A percentile compares a stretch with the other conserved stretches of the same genome.
These are phyloP conservation scores for Verbena officinalis DNA, from an alignment of 257 asterid genomes.

Conservation along the genomic window DNA sequence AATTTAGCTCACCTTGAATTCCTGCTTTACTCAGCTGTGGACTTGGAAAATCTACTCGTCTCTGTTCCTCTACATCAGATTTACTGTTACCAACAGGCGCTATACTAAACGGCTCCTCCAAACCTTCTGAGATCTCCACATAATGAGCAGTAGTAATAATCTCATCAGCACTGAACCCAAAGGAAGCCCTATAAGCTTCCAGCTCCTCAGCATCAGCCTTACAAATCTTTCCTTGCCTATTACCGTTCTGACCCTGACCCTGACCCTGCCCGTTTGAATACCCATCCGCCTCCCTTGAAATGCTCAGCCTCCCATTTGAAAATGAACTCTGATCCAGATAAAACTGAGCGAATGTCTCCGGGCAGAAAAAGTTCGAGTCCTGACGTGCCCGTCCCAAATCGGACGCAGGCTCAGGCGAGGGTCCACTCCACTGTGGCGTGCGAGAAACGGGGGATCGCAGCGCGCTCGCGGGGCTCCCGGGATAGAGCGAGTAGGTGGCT, in stretches of 20 bases:
- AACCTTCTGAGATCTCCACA: conserved; percentile 73
- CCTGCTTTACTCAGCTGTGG: conserved; percentile 42
- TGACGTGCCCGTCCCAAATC: conserved; percentile 57
- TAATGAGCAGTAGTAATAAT: conserved; percentile 68
- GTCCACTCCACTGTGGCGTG: background rate
- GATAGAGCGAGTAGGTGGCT: conserved; percentile 65
- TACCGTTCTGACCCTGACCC: conserved; percentile 59
- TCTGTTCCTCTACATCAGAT: conserved; percentile 37
- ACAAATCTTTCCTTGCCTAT: conserved; percentile 51
- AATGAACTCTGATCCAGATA: conserved; percentile 71
- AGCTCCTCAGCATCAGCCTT: conserved; percentile 77
- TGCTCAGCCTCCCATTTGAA: conserved; percentile 80
- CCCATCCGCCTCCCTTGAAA: conserved; percentile 76
- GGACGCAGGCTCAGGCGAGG: conserved; percentile 50
- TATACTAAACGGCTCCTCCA: conserved; percentile 64
- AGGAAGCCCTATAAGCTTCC: conserved; percentile 89
- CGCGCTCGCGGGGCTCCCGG: conserved; percentile 77
- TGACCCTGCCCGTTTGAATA: conserved; percentile 58
- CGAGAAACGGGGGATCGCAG: conserved; percentile 64
- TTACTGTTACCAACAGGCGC: conserved; percentile 47
- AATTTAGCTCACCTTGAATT: conserved; percentile 46
- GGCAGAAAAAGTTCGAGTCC: conserved; percentile 84
- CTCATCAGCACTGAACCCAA: conserved; percentile 93
- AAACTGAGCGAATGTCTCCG: conserved; percentile 78
- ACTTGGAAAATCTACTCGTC: conserved; percentile 13